Evolutionary conservation across 495 filamentous ascomycete genomes (phyloP).

Genomic region (Daldinia childiae): DNA sequence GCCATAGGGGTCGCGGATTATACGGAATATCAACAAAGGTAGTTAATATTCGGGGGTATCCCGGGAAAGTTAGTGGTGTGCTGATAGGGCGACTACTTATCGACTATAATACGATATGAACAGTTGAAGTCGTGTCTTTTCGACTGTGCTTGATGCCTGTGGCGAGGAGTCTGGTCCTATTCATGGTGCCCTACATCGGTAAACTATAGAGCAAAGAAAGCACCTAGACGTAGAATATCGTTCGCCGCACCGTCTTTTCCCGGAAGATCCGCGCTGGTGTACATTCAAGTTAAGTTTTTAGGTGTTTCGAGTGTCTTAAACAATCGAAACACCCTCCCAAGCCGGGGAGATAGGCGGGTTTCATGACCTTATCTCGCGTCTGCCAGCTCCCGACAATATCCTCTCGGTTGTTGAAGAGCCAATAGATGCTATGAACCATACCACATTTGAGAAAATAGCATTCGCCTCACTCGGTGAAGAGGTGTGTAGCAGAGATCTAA

Average conservation of each 20-base stretch:
- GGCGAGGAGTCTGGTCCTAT: neutral
- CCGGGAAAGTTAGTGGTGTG: neutral
- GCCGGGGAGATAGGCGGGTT: conserved; percentile 11
- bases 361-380: conserved; percentile 27
- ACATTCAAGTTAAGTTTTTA: neutral
- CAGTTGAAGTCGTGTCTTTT: conserved; percentile 11
- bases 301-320: conserved; percentile 18
- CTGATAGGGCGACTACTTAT: conserved; percentile 7
- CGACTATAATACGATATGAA: neutral
- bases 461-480: conserved; percentile 22
- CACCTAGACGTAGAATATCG: neutral
- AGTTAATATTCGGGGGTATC: conserved; percentile 1
- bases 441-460: conserved; percentile 25
- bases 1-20: conserved; percentile 12
- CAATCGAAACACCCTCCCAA: conserved; percentile 15
- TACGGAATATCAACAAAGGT: conserved; percentile 9
- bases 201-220: neutral
- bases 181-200: conserved; percentile 7
- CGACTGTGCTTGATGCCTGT: conserved; percentile 7
- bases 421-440: conserved; percentile 19
- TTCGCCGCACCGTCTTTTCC: neutral
- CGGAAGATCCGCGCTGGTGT: neutral
- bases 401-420: conserved; percentile 14
- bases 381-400: conserved; percentile 24
- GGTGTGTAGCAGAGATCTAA: conserved; percentile 19